Evolutionary conservation across 139 green algal genomes (phyloP), one percentile per base, ranked within the genome.

Genomic region (Prasinococcaceae sp.): DNA sequence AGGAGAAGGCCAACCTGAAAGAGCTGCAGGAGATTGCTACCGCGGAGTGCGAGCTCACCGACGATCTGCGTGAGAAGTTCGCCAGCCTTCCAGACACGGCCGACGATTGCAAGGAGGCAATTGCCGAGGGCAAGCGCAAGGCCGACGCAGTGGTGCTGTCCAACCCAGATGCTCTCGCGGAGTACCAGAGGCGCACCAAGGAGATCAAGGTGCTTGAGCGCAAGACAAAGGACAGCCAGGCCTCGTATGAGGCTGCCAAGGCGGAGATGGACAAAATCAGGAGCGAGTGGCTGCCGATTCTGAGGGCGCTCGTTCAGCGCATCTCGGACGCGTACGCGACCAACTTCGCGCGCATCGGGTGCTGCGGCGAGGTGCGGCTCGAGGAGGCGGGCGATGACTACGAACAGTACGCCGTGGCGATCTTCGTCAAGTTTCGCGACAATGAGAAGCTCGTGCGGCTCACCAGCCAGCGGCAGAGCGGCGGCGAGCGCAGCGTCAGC

Each of bases 401-500:
- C 49, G 69, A 78, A 24, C 61, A 84, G 30, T 92, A 75, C 52
- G 66, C 69, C 33, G 73, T 93, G 25, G 49, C 88, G 39, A 84
- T 85, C 44, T 50, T 39, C 17, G 67, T 75, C 28, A 82, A 81
- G 64, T 96, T 94, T 74, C 73, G 83, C 1, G 65, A 78, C 5
- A 20, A 33, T 0, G 84, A 93, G 66, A 47, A 77, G 6, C 50
- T 98, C 66, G 65, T 86, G 58, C 58, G 81, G 50, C 77, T 99
- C 48, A 88, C 77, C 8, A 65, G 63, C 10, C 58, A 65, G 43
- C 61, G 81, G 26, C 90, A 99, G 68, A 84, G 65, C 16, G 90
- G 90, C 42, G 90, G 90, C 8, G 90, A 99, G 81, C 77, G 86
- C 37, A 85, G 75, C 2, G 84, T 97, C 23, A 81, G 77, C 30